A percentile compares a stretch with the other conserved stretches of the same genome.
phyloP scores from a whole-genome alignment of 345 rosid genomes.

The Carallia brachiata region DNA sequence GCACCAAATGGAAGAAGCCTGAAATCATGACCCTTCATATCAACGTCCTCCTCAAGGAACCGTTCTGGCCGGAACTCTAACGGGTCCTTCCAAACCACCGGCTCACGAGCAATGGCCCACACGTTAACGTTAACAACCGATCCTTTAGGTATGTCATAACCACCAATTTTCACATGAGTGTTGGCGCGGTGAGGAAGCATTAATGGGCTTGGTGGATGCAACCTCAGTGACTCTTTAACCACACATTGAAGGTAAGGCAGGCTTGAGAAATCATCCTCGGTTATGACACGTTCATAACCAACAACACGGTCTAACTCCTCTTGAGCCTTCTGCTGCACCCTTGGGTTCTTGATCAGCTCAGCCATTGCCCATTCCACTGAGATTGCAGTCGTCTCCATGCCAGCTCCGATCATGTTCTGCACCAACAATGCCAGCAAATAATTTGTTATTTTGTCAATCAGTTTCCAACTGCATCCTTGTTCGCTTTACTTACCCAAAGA shows the following conservation, averaged over 20 bases:
- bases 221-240: no score
- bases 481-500: constrained; percentile 68
- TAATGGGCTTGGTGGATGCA: no score
- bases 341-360: constrained; percentile 68
- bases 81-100: constrained; percentile 65
- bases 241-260: no score
- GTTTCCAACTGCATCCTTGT: constrained; percentile 42
- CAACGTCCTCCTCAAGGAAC: constrained; percentile 83
- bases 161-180: no score
- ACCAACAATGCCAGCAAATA: neutral
- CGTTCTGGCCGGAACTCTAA: constrained; percentile 78
- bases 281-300: no score
- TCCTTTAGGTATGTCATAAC: no score
- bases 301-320: constrained; percentile 29
- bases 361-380: constrained; percentile 91
- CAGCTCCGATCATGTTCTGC: constrained; percentile 96
- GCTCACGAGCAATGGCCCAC: constrained; percentile 89
- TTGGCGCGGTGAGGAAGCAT: no score
- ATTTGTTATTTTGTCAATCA: no score
- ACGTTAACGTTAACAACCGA: constrained; percentile 80
- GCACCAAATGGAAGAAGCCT: constrained; percentile 24
- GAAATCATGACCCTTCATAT: constrained; percentile 55
- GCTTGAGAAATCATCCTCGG: no score
- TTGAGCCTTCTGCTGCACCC: constrained; percentile 79
- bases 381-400: constrained; percentile 89